phyloP scores from a whole-genome alignment of 2,329 filamentous ascomycete species.

The Paecilomyces formosus region DNA sequence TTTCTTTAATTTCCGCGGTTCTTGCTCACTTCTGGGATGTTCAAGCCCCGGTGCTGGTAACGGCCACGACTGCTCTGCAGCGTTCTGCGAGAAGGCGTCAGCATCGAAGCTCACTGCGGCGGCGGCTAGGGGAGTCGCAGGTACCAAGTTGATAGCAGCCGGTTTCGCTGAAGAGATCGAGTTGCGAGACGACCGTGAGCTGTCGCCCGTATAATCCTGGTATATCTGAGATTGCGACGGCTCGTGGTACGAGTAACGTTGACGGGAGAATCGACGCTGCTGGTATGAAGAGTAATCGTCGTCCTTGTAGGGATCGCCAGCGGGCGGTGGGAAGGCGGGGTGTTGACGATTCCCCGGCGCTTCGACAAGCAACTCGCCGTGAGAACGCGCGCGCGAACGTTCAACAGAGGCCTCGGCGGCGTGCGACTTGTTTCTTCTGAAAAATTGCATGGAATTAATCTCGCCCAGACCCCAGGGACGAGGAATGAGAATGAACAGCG shows the following conservation, averaged over 20 bases:
- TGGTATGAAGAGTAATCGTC: neutral
- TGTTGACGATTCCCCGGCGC: neutral
- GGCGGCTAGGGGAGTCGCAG: constrained; percentile 11
- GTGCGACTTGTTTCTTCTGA: neutral
- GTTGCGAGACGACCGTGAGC: neutral
- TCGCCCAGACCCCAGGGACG: neutral
- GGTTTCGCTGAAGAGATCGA: neutral
- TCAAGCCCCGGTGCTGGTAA: constrained; percentile 5
- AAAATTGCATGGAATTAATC: neutral
- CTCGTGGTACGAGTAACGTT: neutral
- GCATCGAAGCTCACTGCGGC: constrained; percentile 9
- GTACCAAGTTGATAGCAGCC: constrained; percentile 5
- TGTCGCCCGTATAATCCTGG: neutral
- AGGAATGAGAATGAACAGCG: neutral
- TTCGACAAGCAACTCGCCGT: neutral
- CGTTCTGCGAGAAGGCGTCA: constrained; percentile 15
- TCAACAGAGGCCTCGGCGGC: neutral
- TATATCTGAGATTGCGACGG: neutral
- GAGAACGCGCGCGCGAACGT: neutral
- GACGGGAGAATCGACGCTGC: neutral
- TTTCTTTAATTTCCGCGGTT: constrained; percentile 9
- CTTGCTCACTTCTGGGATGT: constrained; percentile 5
- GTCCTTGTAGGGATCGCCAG: neutral
- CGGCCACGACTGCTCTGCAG: constrained; percentile 12
- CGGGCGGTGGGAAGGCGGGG: neutral